A percentile compares a stretch with the other conserved stretches of the same genome.
Conservation (phyloP, 148 eudicot genomes). For the Nepenthes gracilis region DNA sequence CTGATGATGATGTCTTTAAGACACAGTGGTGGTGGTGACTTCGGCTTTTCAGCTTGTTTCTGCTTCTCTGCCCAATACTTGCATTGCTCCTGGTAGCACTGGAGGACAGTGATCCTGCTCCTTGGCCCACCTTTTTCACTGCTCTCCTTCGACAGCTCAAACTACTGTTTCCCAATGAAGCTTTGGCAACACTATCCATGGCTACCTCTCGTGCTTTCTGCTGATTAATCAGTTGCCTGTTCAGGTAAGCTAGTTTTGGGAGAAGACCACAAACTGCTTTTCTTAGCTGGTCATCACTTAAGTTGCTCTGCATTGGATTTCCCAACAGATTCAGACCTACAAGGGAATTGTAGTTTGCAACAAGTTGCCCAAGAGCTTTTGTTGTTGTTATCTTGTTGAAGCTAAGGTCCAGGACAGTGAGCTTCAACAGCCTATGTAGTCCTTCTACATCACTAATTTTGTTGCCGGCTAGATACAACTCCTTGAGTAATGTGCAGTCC, state of each 20-base stretch:
- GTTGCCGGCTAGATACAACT: conserved; percentile 79
- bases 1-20: conserved; percentile 14
- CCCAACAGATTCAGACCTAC: conserved; percentile 72
- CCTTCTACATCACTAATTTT: conserved; percentile 91
- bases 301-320: conserved; percentile 58
- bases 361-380: conserved; percentile 80
- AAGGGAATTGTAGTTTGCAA: conserved; percentile 77
- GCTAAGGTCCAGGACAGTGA: conserved; percentile 69
- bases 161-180: conserved; percentile 43
- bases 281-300: conserved; percentile 68
- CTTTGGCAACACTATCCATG: conserved; percentile 48
- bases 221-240: conserved; percentile 76
- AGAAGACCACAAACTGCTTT: conserved; percentile 70
- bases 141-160: conserved; percentile 34
- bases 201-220: conserved; percentile 79
- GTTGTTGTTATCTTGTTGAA: conserved; percentile 86
- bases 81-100: conserved; percentile 16
- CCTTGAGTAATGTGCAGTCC: conserved; percentile 67
- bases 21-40: conserved; percentile 14
- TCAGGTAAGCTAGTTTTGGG: conserved; percentile 80
- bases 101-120: conserved; percentile 23
- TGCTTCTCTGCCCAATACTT: conserved; percentile 28
- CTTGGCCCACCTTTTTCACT: conserved; percentile 32
- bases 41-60: conserved; percentile 26
- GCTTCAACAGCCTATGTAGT: conserved; percentile 71